Percentiles rank a stretch among this genome's conserved stretches.
Evolutionary conservation across 495 filamentous ascomycete genomes (phyloP).

Genomic region (Tuber indicum): DNA sequence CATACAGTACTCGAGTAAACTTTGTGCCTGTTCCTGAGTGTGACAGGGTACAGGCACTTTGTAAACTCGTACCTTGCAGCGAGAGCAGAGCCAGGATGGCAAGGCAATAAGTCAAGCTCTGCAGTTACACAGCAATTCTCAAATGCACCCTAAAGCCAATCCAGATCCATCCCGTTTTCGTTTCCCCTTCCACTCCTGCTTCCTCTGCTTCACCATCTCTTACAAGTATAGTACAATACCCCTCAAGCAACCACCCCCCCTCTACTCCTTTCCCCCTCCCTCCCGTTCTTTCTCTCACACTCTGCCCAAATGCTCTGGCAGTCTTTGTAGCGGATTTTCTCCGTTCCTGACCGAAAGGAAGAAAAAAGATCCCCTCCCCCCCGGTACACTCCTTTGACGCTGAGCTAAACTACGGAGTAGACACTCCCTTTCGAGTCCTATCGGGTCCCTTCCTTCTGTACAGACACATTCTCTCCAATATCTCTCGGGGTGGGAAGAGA

Average conservation of each 20-base stretch:
- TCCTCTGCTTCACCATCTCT: conserved; percentile 19
- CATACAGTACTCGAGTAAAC: background rate
- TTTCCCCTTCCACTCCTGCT: conserved; percentile 1
- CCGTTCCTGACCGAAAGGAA: conserved; percentile 4
- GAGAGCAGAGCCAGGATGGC: background rate
- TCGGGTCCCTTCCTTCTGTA: background rate
- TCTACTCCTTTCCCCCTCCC: conserved; percentile 6
- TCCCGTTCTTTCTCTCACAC: background rate
- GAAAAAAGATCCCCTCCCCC: background rate
- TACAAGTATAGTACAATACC: background rate
- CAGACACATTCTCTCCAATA: background rate
- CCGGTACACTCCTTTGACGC: conserved; percentile 18
- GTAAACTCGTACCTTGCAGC: background rate
- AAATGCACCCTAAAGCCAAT: background rate
- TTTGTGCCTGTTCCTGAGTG: background rate
- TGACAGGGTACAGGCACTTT: background rate
- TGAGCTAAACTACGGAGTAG: background rate
- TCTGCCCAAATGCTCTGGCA: conserved; percentile 31
- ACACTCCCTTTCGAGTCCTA: background rate
- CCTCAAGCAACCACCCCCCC: conserved; percentile 14
- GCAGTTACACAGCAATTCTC: background rate
- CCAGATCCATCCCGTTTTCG: background rate
- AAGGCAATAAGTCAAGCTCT: background rate
- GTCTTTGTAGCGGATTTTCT: conserved; percentile 29
- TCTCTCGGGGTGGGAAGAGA: background rate